Evolutionary conservation across 805 yeast genomes (phyloP).

Genomic region (Wickerhamiella alocasiicola): DNA sequence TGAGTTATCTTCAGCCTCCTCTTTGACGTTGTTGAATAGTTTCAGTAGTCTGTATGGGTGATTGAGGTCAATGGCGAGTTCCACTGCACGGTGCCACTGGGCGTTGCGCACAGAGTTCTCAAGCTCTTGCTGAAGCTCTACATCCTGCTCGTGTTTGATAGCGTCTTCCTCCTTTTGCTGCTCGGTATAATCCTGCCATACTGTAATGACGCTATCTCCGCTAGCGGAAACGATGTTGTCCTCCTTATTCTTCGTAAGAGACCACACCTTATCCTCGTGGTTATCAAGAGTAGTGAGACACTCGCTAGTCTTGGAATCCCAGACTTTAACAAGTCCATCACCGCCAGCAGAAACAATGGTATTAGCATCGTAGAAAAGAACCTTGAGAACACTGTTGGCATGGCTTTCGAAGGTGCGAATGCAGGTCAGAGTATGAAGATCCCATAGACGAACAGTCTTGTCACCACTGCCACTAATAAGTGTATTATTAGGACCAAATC

Average conservation of each 20-base stretch:
- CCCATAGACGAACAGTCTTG: slow-evolving; percentile 83
- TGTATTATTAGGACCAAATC: slow-evolving; percentile 58
- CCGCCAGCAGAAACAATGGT: slow-evolving; percentile 65
- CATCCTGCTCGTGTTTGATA: slow-evolving; percentile 41
- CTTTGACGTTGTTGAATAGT: slow-evolving; percentile 50
- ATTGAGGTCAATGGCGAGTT: slow-evolving; percentile 71
- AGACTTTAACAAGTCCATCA: slow-evolving; percentile 83
- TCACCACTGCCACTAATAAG: slow-evolving; percentile 84
- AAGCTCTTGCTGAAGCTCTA: slow-evolving; percentile 84
- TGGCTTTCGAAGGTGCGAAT: slow-evolving; percentile 84
- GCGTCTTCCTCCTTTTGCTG: slow-evolving; percentile 45
- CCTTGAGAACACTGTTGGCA: slow-evolving; percentile 81
- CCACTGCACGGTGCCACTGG: slow-evolving; percentile 83
- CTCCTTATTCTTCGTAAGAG: slow-evolving; percentile 52
- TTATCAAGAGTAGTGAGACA: slow-evolving; percentile 73
- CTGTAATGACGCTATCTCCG: slow-evolving; percentile 83
- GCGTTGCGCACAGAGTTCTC: slow-evolving; percentile 56
- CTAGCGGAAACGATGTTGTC: slow-evolving; percentile 70
- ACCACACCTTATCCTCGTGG: slow-evolving; percentile 93
- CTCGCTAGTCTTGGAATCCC: slow-evolving; percentile 75
- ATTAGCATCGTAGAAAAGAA: slow-evolving; percentile 49
- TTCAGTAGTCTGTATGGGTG: slow-evolving; percentile 83
- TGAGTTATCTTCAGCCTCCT: slow-evolving; percentile 36
- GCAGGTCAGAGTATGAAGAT: slow-evolving; percentile 62
- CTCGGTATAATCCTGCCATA: slow-evolving; percentile 83